These are phyloP conservation scores for Ceratocystis albifundus DNA, from an alignment of 2,329 filamentous ascomycete species.

Conservation along the genomic window DNA sequence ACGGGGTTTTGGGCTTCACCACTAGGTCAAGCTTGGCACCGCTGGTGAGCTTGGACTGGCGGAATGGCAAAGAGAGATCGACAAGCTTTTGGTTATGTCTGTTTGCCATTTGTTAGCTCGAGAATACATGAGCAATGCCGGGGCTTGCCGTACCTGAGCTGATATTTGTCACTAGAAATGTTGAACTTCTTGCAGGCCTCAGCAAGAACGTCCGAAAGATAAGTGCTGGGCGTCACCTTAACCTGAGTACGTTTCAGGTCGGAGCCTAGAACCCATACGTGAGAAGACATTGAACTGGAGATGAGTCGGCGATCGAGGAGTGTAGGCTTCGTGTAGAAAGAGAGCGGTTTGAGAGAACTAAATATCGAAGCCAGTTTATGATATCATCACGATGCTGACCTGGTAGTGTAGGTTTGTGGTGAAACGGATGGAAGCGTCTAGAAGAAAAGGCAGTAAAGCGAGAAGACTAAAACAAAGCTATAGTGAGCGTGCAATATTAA, in stretches of 20 bases:
- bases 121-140: neutral
- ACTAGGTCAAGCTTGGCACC: constrained; percentile 91
- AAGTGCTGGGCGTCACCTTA: constrained; percentile 71
- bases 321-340: neutral
- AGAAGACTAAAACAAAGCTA: neutral
- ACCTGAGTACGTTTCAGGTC: constrained; percentile 65
- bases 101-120: constrained; percentile 4
- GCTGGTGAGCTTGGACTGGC: constrained; percentile 66
- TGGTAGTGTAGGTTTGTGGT: neutral
- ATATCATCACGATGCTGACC: neutral
- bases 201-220: constrained; percentile 71
- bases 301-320: neutral
- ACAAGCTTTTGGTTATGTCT: constrained; percentile 76
- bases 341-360: neutral
- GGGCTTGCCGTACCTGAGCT: constrained; percentile 53
- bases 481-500: neutral
- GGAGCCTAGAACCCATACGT: constrained; percentile 77
- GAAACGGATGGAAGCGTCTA: neutral
- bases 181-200: constrained; percentile 80
- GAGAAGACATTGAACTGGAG: constrained; percentile 56
- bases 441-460: neutral
- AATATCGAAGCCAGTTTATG: neutral
- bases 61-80: constrained; percentile 73
- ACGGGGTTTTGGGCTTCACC: constrained; percentile 71
- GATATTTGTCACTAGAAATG: constrained; percentile 59